These are phyloP conservation scores for Nepenthes gracilis DNA, from an alignment of 148 eudicot genomes.

Conservation along the genomic window DNA sequence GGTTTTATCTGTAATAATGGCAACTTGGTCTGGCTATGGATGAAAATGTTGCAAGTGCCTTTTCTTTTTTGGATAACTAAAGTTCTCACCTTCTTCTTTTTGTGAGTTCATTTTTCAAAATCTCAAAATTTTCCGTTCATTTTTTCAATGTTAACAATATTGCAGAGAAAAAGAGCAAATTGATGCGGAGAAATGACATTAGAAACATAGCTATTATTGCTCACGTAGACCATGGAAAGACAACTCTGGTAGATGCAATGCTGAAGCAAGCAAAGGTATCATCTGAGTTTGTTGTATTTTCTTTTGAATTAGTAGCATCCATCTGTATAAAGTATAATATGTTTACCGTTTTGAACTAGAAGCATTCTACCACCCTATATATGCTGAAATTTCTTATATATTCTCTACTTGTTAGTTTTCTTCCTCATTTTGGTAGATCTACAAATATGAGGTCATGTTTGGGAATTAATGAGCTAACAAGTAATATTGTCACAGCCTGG, in stretches of 20 bases:
- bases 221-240: constrained; percentile 99
- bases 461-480: too few relatives aligned
- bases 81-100: background rate
- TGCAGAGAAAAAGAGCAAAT: constrained; percentile 43
- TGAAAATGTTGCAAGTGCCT: background rate
- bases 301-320: background rate
- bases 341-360: background rate
- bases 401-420: too few relatives aligned
- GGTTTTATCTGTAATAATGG: too few relatives aligned
- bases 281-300: background rate
- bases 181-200: constrained; percentile 74
- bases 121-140: too few relatives aligned
- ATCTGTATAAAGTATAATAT: background rate
- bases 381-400: too few relatives aligned
- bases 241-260: constrained; percentile 96
- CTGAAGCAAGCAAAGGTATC: constrained; percentile 89
- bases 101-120: background rate
- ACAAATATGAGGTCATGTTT: too few relatives aligned
- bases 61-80: background rate
- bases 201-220: constrained; percentile 98
- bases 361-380: background rate
- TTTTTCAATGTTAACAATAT: background rate
- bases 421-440: too few relatives aligned
- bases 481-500: too few relatives aligned
- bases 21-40: too few relatives aligned